These are phyloP conservation scores for Didymellaceae sp. DNA, from an alignment of 2,329 filamentous ascomycete genomes.

Conservation along the genomic window DNA sequence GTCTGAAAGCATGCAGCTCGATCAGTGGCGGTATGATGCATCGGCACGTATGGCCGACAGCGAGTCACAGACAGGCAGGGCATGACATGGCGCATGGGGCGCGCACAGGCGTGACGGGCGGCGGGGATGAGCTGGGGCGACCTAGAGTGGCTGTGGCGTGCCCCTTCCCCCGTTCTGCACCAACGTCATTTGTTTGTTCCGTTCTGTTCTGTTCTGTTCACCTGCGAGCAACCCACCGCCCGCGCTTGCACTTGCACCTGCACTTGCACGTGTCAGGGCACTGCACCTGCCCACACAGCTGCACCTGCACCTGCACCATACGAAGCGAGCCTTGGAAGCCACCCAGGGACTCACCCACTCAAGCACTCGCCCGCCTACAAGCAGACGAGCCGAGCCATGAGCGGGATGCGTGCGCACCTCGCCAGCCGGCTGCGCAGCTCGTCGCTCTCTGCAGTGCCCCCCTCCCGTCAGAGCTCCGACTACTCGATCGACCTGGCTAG, in stretches of 20 bases:
- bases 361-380: too few species aligned
- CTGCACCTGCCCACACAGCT: background rate
- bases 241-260: slow-evolving; percentile 3
- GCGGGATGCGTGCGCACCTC: slow-evolving; percentile 48
- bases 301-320: too few species aligned
- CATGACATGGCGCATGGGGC: background rate
- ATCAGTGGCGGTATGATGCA: too few species aligned
- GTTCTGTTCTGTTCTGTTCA: too few species aligned
- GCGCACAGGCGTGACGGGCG: slow-evolving; percentile 1
- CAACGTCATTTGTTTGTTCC: slow-evolving; percentile 20
- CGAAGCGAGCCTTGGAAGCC: too few species aligned
- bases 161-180: slow-evolving; percentile 8
- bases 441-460: slow-evolving; percentile 57
- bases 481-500: slow-evolving; percentile 57
- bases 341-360: too few species aligned
- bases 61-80: too few species aligned
- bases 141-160: too few species aligned
- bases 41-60: too few species aligned
- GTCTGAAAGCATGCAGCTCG: too few species aligned
- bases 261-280: slow-evolving; percentile 5
- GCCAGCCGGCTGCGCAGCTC: slow-evolving; percentile 49
- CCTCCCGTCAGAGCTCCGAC: slow-evolving; percentile 53
- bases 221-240: slow-evolving; percentile 4
- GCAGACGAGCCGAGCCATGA: slow-evolving; percentile 38
- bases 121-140: background rate